Evolutionary conservation across 176 grass and related monocot species (phyloP).

Genomic region (Cenchrus purpureus): DNA sequence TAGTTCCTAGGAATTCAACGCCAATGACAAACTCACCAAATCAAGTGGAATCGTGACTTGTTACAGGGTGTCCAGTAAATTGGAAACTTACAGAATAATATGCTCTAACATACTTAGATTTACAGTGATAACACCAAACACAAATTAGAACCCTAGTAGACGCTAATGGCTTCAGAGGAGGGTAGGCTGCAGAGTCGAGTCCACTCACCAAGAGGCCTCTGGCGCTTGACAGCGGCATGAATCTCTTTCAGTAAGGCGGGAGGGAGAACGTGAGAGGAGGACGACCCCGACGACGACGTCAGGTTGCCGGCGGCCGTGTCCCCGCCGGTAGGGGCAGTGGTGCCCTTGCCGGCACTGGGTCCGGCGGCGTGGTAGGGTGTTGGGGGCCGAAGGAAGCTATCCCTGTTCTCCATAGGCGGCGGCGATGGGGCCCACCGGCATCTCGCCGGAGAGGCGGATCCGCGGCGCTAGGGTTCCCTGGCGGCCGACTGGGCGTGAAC

Average conservation of each 20-base stretch:
- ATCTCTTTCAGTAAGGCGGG: slow-evolving; percentile 61
- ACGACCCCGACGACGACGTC: slow-evolving; percentile 60
- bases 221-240: slow-evolving; percentile 79
- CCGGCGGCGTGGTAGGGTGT: slow-evolving; percentile 17
- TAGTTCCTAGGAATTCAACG: slow-evolving; percentile 16
- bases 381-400: slow-evolving; percentile 61
- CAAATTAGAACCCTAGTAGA: slow-evolving; percentile 29
- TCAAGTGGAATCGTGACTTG: not conserved
- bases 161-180: slow-evolving; percentile 1
- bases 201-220: slow-evolving; percentile 59
- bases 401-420: slow-evolving; percentile 71
- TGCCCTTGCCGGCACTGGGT: slow-evolving; percentile 18
- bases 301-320: slow-evolving; percentile 43
- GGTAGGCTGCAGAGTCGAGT: not conserved
- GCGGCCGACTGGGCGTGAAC: not conserved
- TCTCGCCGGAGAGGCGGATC: slow-evolving; percentile 48
- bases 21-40: not conserved
- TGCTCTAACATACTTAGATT: slow-evolving; percentile 1
- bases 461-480: slow-evolving; percentile 48
- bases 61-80: not conserved
- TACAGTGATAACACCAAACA: slow-evolving; percentile 20
- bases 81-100: not conserved
- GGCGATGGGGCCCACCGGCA: slow-evolving; percentile 51
- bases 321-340: slow-evolving; percentile 35
- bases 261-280: slow-evolving; percentile 57